Percentiles rank a stretch among this genome's conserved stretches.
These are phyloP conservation scores for Boletus rufocinnamomeus DNA, from an alignment of 768 basidiomycete species.

Conservation along the genomic window DNA sequence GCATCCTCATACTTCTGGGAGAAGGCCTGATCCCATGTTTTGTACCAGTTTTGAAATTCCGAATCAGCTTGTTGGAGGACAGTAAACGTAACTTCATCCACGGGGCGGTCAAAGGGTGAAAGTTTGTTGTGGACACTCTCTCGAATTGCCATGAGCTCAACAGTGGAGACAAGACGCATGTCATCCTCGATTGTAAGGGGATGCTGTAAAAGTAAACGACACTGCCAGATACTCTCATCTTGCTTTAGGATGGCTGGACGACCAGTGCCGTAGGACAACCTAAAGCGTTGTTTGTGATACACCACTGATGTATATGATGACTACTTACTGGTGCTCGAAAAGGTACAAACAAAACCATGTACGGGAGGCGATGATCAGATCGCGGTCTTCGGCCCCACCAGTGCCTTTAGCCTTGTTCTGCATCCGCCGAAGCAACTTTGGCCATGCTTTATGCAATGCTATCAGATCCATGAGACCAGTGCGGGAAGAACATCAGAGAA, in stretches of 20 bases:
- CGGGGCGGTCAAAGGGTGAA: constrained; percentile 75
- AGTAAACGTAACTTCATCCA: constrained; percentile 71
- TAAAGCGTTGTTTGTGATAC: constrained; percentile 33
- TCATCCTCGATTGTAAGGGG: constrained; percentile 91
- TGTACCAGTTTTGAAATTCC: constrained; percentile 83
- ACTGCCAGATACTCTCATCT: constrained; percentile 86
- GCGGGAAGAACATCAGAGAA: constrained; percentile 1
- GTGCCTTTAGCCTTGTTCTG: constrained; percentile 53
- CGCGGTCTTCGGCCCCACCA: constrained; percentile 63
- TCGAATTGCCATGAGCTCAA: constrained; percentile 88
- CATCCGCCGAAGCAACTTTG: constrained; percentile 77
- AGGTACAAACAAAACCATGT: constrained; percentile 95
- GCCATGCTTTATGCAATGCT: constrained; percentile 95
- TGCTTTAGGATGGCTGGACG: constrained; percentile 91
- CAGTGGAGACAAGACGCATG: constrained; percentile 92
- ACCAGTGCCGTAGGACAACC: constrained; percentile 93
- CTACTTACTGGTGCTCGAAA: constrained; percentile 88
- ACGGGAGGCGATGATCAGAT: constrained; percentile 78
- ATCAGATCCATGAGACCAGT: constrained; percentile 14
- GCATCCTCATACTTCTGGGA: constrained; percentile 83
- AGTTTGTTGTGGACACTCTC: constrained; percentile 84
- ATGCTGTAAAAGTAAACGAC: constrained; percentile 78
- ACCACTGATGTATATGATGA: background rate
- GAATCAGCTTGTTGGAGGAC: constrained; percentile 71
- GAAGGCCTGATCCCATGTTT: constrained; percentile 76